Conservation (phyloP, 1,139 yeast genomes). For the Geotrichum phurueaensis region DNA sequence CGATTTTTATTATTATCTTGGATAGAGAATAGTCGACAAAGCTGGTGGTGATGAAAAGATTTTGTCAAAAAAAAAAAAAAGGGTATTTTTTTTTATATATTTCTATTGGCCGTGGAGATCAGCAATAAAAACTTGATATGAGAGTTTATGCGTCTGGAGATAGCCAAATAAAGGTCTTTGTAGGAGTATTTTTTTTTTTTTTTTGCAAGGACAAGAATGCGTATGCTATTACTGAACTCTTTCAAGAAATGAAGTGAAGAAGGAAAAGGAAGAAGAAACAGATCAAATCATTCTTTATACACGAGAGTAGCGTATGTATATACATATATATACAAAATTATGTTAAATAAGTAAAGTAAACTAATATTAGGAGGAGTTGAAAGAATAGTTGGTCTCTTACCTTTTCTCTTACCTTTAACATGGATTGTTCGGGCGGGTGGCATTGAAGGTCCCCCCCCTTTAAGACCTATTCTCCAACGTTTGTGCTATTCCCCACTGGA, state of each 20-base stretch:
- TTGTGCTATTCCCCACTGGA: too few relatives aligned
- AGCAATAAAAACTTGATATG: too few relatives aligned
- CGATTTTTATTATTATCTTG: not conserved
- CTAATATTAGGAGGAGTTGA: too few relatives aligned
- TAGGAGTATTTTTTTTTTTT: too few relatives aligned
- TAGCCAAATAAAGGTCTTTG: too few relatives aligned
- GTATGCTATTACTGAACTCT: not conserved
- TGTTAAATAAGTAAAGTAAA: too few relatives aligned
- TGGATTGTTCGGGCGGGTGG: not conserved
- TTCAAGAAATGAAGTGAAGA: not conserved
- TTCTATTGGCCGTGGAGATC: not conserved
- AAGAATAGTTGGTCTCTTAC: not conserved
- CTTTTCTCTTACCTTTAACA: not conserved
- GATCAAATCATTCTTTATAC: not conserved
- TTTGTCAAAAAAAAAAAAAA: not conserved
- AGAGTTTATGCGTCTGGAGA: too few relatives aligned
- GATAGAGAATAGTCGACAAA: not conserved
- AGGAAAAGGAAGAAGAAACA: not conserved
- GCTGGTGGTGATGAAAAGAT: not conserved
- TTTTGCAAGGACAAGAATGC: too few relatives aligned
- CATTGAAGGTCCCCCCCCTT: not conserved
- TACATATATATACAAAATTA: too few relatives aligned
- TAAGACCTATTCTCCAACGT: too few relatives aligned
- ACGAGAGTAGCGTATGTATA: not conserved
- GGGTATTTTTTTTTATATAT: not conserved